Conservation (phyloP, 306 rosid genomes). For the Senna tora region DNA sequence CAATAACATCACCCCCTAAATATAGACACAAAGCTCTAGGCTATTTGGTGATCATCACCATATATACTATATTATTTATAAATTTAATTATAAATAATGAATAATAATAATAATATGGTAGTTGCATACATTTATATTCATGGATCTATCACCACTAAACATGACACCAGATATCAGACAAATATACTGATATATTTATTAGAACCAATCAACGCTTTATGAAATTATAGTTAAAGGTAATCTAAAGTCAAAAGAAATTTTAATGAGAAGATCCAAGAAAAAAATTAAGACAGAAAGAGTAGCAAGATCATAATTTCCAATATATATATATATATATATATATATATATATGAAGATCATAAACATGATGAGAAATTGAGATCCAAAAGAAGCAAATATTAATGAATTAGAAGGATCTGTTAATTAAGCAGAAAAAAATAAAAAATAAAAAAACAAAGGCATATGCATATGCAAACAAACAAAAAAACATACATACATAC, state of each 20-base stretch:
- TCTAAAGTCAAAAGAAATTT: background rate
- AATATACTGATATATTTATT: background rate
- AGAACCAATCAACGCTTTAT: background rate
- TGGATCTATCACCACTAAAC: background rate
- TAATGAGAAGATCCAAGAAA: no score
- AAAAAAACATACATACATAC: background rate
- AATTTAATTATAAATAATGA: background rate
- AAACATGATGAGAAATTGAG: no score
- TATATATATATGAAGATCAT: no score
- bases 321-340: no score
- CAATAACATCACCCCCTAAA: background rate
- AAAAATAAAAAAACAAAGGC: no score
- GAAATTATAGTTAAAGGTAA: no score
- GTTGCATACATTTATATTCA: no score
- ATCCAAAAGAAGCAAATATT: no score
- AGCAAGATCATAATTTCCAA: no score
- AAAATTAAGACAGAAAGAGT: no score
- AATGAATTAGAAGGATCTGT: no score
- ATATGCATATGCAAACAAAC: background rate
- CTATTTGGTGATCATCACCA: background rate
- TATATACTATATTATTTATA: background rate
- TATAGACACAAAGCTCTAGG: conserved; percentile 42
- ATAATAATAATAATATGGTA: background rate
- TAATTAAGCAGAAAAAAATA: no score
- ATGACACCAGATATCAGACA: background rate